These are phyloP conservation scores for Elaeagnus macrophylla DNA, from an alignment of 306 rosid genomes.

Conservation along the genomic window DNA sequence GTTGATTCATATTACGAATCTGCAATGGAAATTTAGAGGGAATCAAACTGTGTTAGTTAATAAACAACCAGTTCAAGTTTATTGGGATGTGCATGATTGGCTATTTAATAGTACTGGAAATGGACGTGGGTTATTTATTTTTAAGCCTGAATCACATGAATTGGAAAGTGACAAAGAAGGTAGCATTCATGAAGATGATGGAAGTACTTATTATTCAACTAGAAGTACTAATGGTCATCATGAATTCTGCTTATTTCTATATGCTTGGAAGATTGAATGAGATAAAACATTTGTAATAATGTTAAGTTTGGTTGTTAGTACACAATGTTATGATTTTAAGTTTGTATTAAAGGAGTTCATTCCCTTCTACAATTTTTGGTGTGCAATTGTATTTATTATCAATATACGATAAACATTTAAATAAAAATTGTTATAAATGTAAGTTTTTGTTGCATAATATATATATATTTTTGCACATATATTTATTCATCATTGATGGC, in stretches of 20 bases:
- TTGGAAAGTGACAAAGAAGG: conserved; percentile 51
- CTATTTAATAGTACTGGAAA: conserved; percentile 45
- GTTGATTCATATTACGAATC: conserved; percentile 61
- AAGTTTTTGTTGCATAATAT: too few relatives aligned
- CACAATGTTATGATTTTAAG: too few relatives aligned
- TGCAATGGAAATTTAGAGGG: conserved; percentile 90
- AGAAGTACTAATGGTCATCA: conserved; percentile 11
- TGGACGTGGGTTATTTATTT: conserved; percentile 71
- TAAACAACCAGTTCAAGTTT: conserved; percentile 57
- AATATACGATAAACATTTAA: too few relatives aligned
- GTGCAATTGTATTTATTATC: too few relatives aligned
- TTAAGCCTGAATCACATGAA: conserved; percentile 57
- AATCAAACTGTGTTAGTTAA: conserved; percentile 62
- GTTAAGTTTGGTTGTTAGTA: too few relatives aligned
- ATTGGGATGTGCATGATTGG: conserved; percentile 90
- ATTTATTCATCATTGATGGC: too few relatives aligned
- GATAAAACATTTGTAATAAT: not conserved
- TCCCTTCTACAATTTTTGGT: too few relatives aligned
- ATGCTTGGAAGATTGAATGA: conserved; percentile 61
- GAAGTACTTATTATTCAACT: conserved; percentile 58
- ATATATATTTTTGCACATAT: too few relatives aligned
- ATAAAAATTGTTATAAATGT: too few relatives aligned
- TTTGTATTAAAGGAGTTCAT: too few relatives aligned
- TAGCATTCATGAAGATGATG: conserved; percentile 30
- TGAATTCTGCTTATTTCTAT: conserved; percentile 56